Percentiles rank a stretch among this genome's conserved stretches.
Evolutionary conservation across 1,284 basidiomycete genomes (phyloP).

Genomic region (Ceratobasidium sp.): DNA sequence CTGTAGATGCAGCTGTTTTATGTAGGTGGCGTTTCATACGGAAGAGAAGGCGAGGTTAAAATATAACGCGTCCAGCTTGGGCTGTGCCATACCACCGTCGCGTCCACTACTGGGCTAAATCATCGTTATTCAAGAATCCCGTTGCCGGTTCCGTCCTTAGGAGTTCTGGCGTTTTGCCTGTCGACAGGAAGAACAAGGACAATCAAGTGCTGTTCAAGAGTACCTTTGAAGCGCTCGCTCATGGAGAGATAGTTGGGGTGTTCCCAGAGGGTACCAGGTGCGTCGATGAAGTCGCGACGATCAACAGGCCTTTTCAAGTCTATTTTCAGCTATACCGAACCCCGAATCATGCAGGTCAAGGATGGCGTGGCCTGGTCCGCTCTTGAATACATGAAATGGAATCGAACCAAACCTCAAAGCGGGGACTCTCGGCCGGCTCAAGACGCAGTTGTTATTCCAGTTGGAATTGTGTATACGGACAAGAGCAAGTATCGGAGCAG

Average conservation of each 20-base stretch:
- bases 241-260: slow-evolving; percentile 84
- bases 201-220: slow-evolving; percentile 89
- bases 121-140: slow-evolving; percentile 82
- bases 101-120: slow-evolving; percentile 94
- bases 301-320: not conserved
- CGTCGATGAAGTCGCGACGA: not conserved
- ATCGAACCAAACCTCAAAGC: slow-evolving; percentile 60
- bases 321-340: slow-evolving; percentile 72
- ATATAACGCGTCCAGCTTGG: slow-evolving; percentile 62
- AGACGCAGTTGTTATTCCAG: slow-evolving; percentile 76
- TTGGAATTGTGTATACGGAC: slow-evolving; percentile 92
- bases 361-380: slow-evolving; percentile 97
- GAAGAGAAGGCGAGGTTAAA: not conserved
- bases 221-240: slow-evolving; percentile 85
- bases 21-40: slow-evolving; percentile 64
- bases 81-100: slow-evolving; percentile 81
- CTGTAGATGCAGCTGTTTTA: slow-evolving; percentile 82
- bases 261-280: slow-evolving; percentile 84
- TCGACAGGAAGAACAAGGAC: slow-evolving; percentile 92
- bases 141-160: slow-evolving; percentile 78
- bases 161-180: slow-evolving; percentile 94
- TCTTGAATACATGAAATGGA: slow-evolving; percentile 89
- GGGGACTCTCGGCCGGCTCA: slow-evolving; percentile 56
- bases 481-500: slow-evolving; percentile 92
- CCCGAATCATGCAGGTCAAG: slow-evolving; percentile 91